phyloP scores from a whole-genome alignment of 2,329 filamentous ascomycete species.

The Neonectria punicea region DNA sequence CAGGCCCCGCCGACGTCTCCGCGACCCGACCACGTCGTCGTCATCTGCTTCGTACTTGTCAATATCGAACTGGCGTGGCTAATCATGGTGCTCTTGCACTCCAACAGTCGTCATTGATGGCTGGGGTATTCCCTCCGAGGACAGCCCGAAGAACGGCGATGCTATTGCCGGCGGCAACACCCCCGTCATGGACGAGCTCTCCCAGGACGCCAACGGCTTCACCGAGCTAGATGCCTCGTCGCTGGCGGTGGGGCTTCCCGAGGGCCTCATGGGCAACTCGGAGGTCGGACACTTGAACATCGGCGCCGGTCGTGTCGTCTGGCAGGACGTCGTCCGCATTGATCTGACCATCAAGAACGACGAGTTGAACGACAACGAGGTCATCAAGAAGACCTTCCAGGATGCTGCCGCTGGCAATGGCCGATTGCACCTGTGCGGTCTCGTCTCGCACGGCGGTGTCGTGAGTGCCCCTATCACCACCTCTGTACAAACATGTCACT shows the following conservation, averaged over 20 bases:
- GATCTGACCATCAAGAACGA: constrained; percentile 90
- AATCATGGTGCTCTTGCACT: constrained; percentile 64
- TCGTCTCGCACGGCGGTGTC: constrained; percentile 95
- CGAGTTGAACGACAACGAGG: constrained; percentile 79
- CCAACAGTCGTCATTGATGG: constrained; percentile 95
- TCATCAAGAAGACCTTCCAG: constrained; percentile 80
- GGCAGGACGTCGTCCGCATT: constrained; percentile 98
- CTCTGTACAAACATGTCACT: constrained; percentile 16
- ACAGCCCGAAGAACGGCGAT: constrained; percentile 89
- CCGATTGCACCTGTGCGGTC: constrained; percentile 88
- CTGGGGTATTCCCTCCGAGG: constrained; percentile 88
- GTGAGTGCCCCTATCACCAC: constrained; percentile 54
- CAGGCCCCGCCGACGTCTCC: constrained; percentile 18
- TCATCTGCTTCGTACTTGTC: constrained; percentile 62
- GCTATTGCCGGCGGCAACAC: constrained; percentile 95
- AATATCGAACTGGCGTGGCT: constrained; percentile 69
- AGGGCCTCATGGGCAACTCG: constrained; percentile 98
- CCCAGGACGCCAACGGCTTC: constrained; percentile 83
- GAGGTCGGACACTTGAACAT: constrained; percentile 99
- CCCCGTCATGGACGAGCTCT: constrained; percentile 93
- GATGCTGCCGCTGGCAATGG: constrained; percentile 88
- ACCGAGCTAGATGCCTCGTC: constrained; percentile 96
- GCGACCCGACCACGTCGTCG: constrained; percentile 54
- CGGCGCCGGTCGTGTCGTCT: constrained; percentile 95
- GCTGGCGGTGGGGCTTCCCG: constrained; percentile 91